Evolutionary conservation across 495 filamentous ascomycete genomes (phyloP), one percentile per base, ranked within the genome.

Genomic region (Lasiosphaeriaceae sp.): DNA sequence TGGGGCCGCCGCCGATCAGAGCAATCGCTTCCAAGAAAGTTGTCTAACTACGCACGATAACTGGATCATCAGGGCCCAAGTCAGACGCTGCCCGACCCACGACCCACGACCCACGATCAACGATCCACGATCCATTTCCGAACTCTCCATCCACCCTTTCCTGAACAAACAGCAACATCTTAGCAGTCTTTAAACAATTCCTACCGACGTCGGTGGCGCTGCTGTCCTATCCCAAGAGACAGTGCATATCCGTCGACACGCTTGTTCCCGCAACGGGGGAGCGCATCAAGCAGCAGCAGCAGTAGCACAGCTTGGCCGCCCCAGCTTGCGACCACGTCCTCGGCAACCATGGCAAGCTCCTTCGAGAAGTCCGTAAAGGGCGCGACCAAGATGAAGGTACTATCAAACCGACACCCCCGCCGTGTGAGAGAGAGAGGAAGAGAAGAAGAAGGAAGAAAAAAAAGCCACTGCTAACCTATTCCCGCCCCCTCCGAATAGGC

Each of bases 341-440:
- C 49, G 55, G 34, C 53, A 76, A 69, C 63, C 65, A 92, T 90
- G 89, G 82, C 87, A 58, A 86, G 82, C 66, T 90, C 87, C 50
- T 94, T 92, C 61, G 90, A 95, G 79, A 95, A 95, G 77, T 91
- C 89, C 45, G 90, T 95, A 60, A 95, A 95, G 76, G 90, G 90
- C 73, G 90, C 89, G 64, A 95, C 90, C 37, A 95, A 95, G 79
- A 86, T 96, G 68, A 97, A 97, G 83, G 91, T 90, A 49, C 67
- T 83, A 72, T 20, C 6, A 31, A 9, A 31, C 3, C 9, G 26
- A 31, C 26, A 35, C 14, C 22, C 47, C 31, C 37, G 14, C 20
- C 35, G 19, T 43, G 21, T 41, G 19, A 17, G 23, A 11, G 8
- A 19, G 9, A n/a, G 11, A n/a, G 24, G 35, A 14, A 47, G 16